Evolutionary conservation across 352 stramenopile species (phyloP).

Genomic region (Plasmopara halstedii): DNA sequence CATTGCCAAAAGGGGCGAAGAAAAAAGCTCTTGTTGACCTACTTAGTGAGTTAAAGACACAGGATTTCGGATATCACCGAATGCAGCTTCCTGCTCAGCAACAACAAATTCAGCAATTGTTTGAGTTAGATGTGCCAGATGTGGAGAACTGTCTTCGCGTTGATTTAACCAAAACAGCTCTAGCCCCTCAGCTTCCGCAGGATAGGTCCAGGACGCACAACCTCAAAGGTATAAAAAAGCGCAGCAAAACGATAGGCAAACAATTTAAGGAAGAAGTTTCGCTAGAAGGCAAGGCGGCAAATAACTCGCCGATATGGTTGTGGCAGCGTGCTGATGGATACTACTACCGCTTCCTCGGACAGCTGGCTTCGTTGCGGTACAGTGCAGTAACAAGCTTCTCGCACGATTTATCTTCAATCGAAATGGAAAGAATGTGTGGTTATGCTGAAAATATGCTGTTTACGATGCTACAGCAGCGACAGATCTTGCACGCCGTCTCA

Average conservation of each 20-base stretch:
- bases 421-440: constrained; percentile 83
- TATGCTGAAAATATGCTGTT: constrained; percentile 88
- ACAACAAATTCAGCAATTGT: constrained; percentile 74
- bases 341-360: constrained; percentile 84
- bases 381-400: constrained; percentile 75
- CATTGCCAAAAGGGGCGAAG: constrained; percentile 93
- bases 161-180: constrained; percentile 47
- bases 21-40: constrained; percentile 96
- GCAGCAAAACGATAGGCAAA: constrained; percentile 18
- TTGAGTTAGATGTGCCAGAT: constrained; percentile 75
- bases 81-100: constrained; percentile 65
- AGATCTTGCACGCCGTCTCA: constrained; percentile 59
- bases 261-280: constrained; percentile 6
- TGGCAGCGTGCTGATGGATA: constrained; percentile 83
- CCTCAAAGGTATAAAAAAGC: constrained; percentile 25
- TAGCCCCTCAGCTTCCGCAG: constrained; percentile 19
- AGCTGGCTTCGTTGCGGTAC: constrained; percentile 74
- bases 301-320: constrained; percentile 67
- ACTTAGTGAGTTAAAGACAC: constrained; percentile 80
- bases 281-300: too few species aligned
- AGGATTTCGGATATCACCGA: constrained; percentile 77
- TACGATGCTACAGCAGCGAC: constrained; percentile 83
- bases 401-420: constrained; percentile 70
- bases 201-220: constrained; percentile 2
- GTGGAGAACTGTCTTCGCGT: constrained; percentile 77